Base-by-base conservation (phyloP, 164 flowering plant species). In the Vitis rotundifolia region DNA sequence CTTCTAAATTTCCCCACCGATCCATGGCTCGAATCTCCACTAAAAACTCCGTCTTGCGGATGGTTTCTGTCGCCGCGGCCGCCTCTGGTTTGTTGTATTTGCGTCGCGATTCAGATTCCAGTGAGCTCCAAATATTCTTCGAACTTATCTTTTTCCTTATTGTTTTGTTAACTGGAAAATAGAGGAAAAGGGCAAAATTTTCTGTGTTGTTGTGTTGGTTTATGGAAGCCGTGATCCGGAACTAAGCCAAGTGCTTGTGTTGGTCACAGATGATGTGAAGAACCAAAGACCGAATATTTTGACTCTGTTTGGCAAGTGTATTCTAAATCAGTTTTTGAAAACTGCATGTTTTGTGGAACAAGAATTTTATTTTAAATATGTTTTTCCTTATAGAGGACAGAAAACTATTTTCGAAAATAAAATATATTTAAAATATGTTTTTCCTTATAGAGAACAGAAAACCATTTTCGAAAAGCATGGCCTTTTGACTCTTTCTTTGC, bases 51-150 rank as follows among this genome's bases (percentile, higher is more conserved):
- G 54, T 69, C n/a, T 8, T 65, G 8, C 61, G 74, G 31, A 5
- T 26, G 11, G 77, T 19, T 3, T 73, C 71, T 28, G 5, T 60
- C 16, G 71, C 79, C 37, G 47, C 76, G 5, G 74, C 49, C 47
- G 82, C 76, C 47, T 72, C 79, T 5, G 71, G 68, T n/a, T 15
- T 78, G 19, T 13, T 52, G 18, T 71, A 68, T 44, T 62, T 73
- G 5, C 61, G 61, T 49, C 14, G 53, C 37, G 31, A 16, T 37
- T 11, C 63, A 2, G 71, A 72, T 66, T 64, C 54, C 10, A 56
- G 80, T 78, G 59, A 76, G 77, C 18, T 63, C 52, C 28, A 3
- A 54, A 16, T 48, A 22, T 14, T 29, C 19, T 66, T 54, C 0
- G 7, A 44, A 2, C 37, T 14, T 49, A 5, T 49, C 11, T 61